Conservation (phyloP, 108 stramenopile genomes). For the Nitzschia putrida region DNA sequence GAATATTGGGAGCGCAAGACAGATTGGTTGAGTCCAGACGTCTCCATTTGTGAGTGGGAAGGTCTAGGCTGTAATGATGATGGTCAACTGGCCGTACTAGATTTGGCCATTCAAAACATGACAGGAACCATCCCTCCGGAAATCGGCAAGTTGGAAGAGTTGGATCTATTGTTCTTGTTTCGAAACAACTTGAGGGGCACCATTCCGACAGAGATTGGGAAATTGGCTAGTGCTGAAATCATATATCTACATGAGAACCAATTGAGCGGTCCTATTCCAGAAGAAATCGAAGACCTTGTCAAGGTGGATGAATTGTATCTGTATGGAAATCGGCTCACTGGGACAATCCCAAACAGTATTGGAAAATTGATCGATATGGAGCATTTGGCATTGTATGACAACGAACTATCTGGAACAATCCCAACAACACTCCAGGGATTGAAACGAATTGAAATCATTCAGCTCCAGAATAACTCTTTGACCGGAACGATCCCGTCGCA, state of each 20-base stretch:
- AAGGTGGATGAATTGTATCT: background rate
- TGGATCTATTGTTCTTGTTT: constrained; percentile 31
- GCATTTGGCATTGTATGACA: background rate
- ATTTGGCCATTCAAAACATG: constrained; percentile 50
- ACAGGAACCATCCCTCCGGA: constrained; percentile 9
- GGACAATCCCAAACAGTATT: constrained; percentile 2
- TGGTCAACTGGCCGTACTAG: constrained; percentile 43
- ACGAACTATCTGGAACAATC: background rate
- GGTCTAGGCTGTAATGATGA: constrained; percentile 57
- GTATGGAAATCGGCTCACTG: background rate
- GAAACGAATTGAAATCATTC: background rate
- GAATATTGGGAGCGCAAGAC: constrained; percentile 1
- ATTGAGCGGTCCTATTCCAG: constrained; percentile 5
- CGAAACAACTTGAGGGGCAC: constrained; percentile 12
- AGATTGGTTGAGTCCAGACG: constrained; percentile 9
- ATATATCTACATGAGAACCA: constrained; percentile 11
- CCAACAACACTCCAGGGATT: background rate
- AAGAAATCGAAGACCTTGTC: background rate
- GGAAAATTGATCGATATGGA: constrained; percentile 1
- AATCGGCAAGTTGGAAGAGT: constrained; percentile 33
- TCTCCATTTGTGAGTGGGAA: constrained; percentile 47
- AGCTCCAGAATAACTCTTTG: background rate
- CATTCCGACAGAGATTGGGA: constrained; percentile 18
- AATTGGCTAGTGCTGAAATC: background rate
- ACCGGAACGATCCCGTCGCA: constrained; percentile 3